Conservation (phyloP, 441 rosid species). For the Euphorbia schlechtendalii region DNA sequence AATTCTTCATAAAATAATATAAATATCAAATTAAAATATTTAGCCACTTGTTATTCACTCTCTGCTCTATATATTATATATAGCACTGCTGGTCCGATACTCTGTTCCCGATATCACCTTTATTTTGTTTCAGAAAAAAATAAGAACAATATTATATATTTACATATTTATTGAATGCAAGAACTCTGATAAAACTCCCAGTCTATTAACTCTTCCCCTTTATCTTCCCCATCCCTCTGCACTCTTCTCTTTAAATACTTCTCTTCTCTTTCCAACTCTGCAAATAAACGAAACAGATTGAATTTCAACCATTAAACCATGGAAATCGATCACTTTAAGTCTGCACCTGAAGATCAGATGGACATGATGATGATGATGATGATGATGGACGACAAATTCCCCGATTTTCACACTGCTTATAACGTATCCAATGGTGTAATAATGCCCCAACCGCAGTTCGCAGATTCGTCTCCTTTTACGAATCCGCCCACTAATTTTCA, state of each 20-base stretch:
- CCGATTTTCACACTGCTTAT: constrained; percentile 24
- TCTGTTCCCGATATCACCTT: constrained; percentile 33
- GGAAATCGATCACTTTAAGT: constrained; percentile 39
- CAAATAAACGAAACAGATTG: too few species aligned
- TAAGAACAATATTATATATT: too few species aligned
- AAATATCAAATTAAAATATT: constrained; percentile 17
- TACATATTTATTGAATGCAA: too few species aligned
- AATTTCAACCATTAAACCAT: constrained; percentile 23
- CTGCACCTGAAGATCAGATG: constrained; percentile 37
- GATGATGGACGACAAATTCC: constrained; percentile 38
- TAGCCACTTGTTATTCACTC: constrained; percentile 19
- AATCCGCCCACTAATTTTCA: constrained; percentile 17
- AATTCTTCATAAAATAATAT: too few species aligned
- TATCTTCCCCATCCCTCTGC: constrained; percentile 40
- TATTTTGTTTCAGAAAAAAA: not conserved
- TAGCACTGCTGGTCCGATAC: constrained; percentile 13
- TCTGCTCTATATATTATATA: constrained; percentile 17
- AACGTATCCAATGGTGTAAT: too few species aligned
- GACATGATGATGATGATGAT: constrained; percentile 41
- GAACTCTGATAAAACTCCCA: constrained; percentile 38
- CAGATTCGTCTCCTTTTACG: constrained; percentile 21
- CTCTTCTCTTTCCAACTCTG: not conserved
- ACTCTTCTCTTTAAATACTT: too few species aligned
- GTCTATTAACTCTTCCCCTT: constrained; percentile 25
- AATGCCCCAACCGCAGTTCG: too few species aligned